A percentile compares a stretch with the other conserved stretches of the same genome.
phyloP scores from a whole-genome alignment of 768 basidiomycete genomes.

The Podaxis carcinomalis region DNA sequence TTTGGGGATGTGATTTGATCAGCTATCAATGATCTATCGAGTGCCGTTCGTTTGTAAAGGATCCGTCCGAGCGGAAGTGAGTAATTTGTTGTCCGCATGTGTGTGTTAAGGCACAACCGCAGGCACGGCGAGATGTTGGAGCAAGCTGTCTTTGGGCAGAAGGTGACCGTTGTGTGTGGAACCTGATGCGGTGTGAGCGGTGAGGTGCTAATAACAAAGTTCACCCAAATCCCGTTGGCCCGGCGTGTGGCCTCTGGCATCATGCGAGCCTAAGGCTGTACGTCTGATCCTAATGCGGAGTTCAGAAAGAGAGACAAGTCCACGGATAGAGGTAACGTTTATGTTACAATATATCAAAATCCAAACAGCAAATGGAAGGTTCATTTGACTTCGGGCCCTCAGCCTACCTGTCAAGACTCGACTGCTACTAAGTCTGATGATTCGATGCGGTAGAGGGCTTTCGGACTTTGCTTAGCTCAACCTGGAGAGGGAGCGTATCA shows the following conservation, averaged over 20 bases:
- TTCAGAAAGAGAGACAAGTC: not conserved
- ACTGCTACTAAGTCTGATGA: not conserved
- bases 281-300: constrained; percentile 4
- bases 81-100: not conserved
- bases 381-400: constrained; percentile 7
- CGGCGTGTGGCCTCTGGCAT: constrained; percentile 5
- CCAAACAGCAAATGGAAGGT: constrained; percentile 1
- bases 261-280: constrained; percentile 8
- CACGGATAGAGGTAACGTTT: constrained; percentile 7
- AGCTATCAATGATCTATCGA: not conserved
- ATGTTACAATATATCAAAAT: constrained; percentile 13
- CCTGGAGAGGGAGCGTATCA: constrained; percentile 3
- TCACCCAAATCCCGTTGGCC: not conserved
- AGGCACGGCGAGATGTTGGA: constrained; percentile 1
- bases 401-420: constrained; percentile 1
- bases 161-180: not conserved
- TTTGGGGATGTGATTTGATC: not conserved
- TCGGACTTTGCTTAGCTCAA: constrained; percentile 8
- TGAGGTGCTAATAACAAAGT: not conserved
- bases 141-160: not conserved
- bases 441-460: not conserved
- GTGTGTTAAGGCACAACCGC: constrained; percentile 2
- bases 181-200: constrained; percentile 5
- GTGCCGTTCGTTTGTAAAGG: not conserved
- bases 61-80: constrained; percentile 7